Evolutionary conservation across 768 basidiomycete species (phyloP), one percentile per base, ranked within the genome.

Genomic region (Psilocybe sp.): DNA sequence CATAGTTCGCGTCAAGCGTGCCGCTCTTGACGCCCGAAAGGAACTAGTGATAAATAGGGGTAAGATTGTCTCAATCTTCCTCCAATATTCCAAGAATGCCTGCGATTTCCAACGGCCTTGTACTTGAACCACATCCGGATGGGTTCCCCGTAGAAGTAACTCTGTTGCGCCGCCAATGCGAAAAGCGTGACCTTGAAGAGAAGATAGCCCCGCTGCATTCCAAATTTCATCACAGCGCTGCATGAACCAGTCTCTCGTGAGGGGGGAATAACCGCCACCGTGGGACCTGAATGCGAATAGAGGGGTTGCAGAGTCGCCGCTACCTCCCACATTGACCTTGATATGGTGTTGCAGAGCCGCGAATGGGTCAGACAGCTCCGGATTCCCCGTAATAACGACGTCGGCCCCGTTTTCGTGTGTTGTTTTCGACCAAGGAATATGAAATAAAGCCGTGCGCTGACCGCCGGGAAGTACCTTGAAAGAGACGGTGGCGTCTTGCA

Each of bases 391-490:
- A 19, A 70, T 40, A 2, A 62, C 53, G n/a, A 69, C 55, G 19
- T 63, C 54, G 0, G 65, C 65, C 4, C 73, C 64, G 0, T 34
- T 33, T 4, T 57, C 31, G 0, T 47, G 32, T 1, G 66, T 69
- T 0, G 67, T 66, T 46, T 74, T 72, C 0, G 69, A 65, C 63
- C 67, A 70, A 0, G 72, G 71, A 8, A 74, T 68, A 34, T 64
- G 65, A 56, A 50, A 61, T 5, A 55, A 51, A 11, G 60, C 51
- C 38, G 49, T 59, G 11, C 40, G 36, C 0, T 42, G 31, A 4
- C 52, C 44, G 28, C 50, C 40, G 0, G 7, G 4, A 38, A 15
- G 28, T 2, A n/a, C 33, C 15, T 28, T 28, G 20, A 53, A 50
- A 23, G 18, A 12, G 49, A 20, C 4, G 15, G 10, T 16, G 50